Evolutionary conservation across 768 basidiomycete species (phyloP).

Genomic region (Phylloporus sp.): DNA sequence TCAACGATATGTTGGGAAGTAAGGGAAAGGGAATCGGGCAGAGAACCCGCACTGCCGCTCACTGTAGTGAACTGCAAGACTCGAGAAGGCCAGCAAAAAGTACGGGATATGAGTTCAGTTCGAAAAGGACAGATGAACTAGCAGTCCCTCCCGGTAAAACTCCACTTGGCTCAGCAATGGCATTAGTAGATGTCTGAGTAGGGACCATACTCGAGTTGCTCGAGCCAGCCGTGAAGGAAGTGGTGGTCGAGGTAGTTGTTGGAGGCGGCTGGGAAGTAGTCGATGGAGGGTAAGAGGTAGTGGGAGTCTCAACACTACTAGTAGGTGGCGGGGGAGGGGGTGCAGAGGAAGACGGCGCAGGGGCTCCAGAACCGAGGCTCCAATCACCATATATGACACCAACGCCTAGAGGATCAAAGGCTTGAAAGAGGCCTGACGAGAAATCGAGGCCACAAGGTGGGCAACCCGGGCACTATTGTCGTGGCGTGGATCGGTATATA

Average conservation of each 20-base stretch:
- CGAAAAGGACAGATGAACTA: constrained; percentile 9
- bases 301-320: constrained; percentile 4
- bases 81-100: constrained; percentile 17
- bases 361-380: constrained; percentile 36
- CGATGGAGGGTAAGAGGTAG: constrained; percentile 21
- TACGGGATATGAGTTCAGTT: constrained; percentile 18
- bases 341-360: constrained; percentile 20
- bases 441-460: constrained; percentile 65
- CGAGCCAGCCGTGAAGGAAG: constrained; percentile 11
- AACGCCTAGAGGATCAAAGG: constrained; percentile 43
- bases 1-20: background rate
- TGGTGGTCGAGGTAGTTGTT: constrained; percentile 18
- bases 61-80: constrained; percentile 6
- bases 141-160: background rate
- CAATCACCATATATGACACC: constrained; percentile 64
- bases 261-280: constrained; percentile 24
- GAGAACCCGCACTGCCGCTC: constrained; percentile 9
- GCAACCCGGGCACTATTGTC: constrained; percentile 61
- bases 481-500: background rate
- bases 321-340: constrained; percentile 13
- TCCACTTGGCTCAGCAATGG: constrained; percentile 12
- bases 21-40: constrained; percentile 1
- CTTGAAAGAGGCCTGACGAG: constrained; percentile 59
- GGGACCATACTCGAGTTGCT: constrained; percentile 22
- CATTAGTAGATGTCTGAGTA: constrained; percentile 18